Evolutionary conservation across 2,329 filamentous ascomycete genomes (phyloP), one percentile per base, ranked within the genome.

Genomic region (Ophiosphaerella narmari): DNA sequence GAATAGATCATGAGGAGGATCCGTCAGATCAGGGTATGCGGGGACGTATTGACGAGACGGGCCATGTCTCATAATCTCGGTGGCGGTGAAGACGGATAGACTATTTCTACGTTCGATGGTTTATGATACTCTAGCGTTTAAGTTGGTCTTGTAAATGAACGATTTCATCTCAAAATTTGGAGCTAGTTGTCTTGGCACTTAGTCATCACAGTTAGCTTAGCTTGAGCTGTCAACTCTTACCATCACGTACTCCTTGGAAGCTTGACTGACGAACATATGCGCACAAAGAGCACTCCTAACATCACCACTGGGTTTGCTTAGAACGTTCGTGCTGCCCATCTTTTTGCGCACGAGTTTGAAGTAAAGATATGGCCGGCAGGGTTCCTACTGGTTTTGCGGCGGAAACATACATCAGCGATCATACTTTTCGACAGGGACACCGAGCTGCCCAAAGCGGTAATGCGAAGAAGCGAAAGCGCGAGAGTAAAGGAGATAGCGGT

Each of bases 351-450:
- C 26, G 26, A 29, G 11, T 7, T 29, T 11, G 7, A 4, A 11
- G 26, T 11, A 11, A 29, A 29, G 26, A 8, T 34, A 68, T 72
- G 64, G 54, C 60, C 16, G 60, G 78, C 48, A 73, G 72, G 51
- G 77, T 81, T 9, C 78, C 78, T 2, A 97, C 94, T 0, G 94
- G 94, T 9, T 88, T 84, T 64, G 94, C 94, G 2, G 84, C 94
- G 62, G 93, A 99, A 74, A 91, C 89, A 0, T 89, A 85, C 61
- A 85, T 99, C 57, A 96, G 90, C 72, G 94, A 97, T 67, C 85
- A 93, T 57, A 91, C 90, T 0, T 99, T 99, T 71, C 86, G 90
- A 61, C 85, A 84, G 66, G 91, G 94, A 58, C 92, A 97, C 70
- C 87, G 91, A 49, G 91, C 91, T 1, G 83, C 94, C 52, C 82